A percentile compares a stretch with the other conserved stretches of the same genome.
phyloP scores from a whole-genome alignment of 1,284 basidiomycete species.

The Vanrija humicola region DNA sequence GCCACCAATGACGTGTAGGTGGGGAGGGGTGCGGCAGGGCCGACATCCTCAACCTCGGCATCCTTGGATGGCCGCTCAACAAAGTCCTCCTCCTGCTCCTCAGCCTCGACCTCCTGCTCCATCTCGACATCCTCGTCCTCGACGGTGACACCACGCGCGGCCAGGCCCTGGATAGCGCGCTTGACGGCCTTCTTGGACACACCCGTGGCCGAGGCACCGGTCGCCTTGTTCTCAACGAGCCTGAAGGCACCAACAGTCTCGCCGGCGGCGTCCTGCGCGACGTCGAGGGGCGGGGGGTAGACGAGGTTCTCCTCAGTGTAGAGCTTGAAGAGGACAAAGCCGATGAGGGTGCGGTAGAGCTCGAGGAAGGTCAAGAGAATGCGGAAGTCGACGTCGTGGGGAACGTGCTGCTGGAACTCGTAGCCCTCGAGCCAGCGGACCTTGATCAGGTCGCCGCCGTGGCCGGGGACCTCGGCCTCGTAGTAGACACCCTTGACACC shows the following conservation, averaged over 20 bases:
- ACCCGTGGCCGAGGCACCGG: conserved; percentile 30
- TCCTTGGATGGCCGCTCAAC: conserved; percentile 59
- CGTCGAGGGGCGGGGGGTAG: conserved; percentile 89
- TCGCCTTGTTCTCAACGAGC: conserved; percentile 60
- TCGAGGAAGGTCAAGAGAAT: conserved; percentile 98
- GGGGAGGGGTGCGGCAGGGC: conserved; percentile 58
- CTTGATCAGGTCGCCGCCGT: conserved; percentile 73
- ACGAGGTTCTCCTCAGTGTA: conserved; percentile 91
- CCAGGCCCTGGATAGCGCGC: conserved; percentile 55
- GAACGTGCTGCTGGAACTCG: conserved; percentile 95
- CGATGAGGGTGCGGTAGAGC: conserved; percentile 93
- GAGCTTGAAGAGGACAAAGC: conserved; percentile 95
- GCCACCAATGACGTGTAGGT: conserved; percentile 68
- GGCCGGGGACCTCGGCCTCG: conserved; percentile 73
- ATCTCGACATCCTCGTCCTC: conserved; percentile 42
- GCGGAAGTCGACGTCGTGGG: conserved; percentile 91
- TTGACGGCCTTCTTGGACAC: conserved; percentile 48
- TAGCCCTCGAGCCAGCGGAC: conserved; percentile 95
- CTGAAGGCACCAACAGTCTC: conserved; percentile 87
- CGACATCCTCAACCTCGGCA: conserved; percentile 50
- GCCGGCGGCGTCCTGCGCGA: conserved; percentile 75
- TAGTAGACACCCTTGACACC: conserved; percentile 99
- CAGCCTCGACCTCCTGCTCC: conserved; percentile 46
- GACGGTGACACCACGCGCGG: conserved; percentile 20
- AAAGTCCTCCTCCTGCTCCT: conserved; percentile 53